These are phyloP conservation scores for Eryngium alpinum DNA, from an alignment of 140 eudicot species.

Conservation along the genomic window DNA sequence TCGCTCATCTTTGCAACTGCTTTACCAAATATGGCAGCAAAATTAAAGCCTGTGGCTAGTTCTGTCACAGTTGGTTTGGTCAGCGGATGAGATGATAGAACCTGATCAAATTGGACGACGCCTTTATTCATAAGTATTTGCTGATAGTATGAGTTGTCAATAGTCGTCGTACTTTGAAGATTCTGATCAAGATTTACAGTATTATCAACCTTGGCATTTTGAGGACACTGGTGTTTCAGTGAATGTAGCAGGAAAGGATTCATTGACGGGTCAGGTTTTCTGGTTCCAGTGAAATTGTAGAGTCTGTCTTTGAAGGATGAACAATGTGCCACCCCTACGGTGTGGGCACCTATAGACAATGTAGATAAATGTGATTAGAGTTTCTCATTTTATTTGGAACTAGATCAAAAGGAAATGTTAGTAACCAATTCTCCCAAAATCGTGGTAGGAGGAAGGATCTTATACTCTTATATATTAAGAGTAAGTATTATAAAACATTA, in stretches of 20 bases:
- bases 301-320: constrained; percentile 50
- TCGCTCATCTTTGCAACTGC: constrained; percentile 63
- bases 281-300: constrained; percentile 49
- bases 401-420: too few species aligned
- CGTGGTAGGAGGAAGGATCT: too few species aligned
- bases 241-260: constrained; percentile 12
- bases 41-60: constrained; percentile 30
- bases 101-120: constrained; percentile 51
- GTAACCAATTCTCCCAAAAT: too few species aligned
- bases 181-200: constrained; percentile 40
- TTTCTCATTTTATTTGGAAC: too few species aligned
- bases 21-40: constrained; percentile 33
- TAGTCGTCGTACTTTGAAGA: constrained; percentile 25
- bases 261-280: constrained; percentile 61
- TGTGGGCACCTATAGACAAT: constrained; percentile 78
- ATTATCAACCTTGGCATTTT: constrained; percentile 28
- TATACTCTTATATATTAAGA: too few species aligned
- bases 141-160: constrained; percentile 48
- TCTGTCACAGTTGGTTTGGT: constrained; percentile 33
- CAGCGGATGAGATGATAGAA: constrained; percentile 37
- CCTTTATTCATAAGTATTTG: constrained; percentile 41
- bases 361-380: too few species aligned
- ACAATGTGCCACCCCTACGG: constrained; percentile 65
- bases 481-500: too few species aligned
- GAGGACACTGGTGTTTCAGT: constrained; percentile 33